phyloP scores from a whole-genome alignment of 2,329 filamentous ascomycete genomes.

The Calonectria ilicicola region DNA sequence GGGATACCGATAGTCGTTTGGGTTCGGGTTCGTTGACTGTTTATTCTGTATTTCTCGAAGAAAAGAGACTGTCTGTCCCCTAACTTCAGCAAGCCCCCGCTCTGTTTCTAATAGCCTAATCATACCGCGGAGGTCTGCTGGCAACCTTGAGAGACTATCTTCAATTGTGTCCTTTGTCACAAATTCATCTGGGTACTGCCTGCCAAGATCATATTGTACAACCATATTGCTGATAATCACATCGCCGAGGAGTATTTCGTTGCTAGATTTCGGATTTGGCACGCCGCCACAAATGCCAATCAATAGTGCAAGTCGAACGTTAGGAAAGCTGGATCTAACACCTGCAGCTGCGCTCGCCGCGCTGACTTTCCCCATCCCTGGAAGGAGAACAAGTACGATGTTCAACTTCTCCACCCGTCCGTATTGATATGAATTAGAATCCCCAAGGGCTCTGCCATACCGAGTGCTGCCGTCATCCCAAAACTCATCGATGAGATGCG shows the following conservation, averaged over 20 bases:
- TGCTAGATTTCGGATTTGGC: slow-evolving; percentile 31
- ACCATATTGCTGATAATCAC: slow-evolving; percentile 46
- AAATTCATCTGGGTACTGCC: slow-evolving; percentile 39
- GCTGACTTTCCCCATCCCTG: slow-evolving; percentile 43
- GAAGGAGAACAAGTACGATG: slow-evolving; percentile 42
- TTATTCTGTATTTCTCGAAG: background rate
- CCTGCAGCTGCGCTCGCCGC: slow-evolving; percentile 42
- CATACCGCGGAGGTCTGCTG: slow-evolving; percentile 42
- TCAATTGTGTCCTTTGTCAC: slow-evolving; percentile 37
- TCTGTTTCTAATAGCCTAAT: slow-evolving; percentile 39
- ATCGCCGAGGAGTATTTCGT: slow-evolving; percentile 46
- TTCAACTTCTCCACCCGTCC: slow-evolving; percentile 40
- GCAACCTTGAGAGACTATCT: slow-evolving; percentile 37
- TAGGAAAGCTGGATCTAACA: slow-evolving; percentile 47
- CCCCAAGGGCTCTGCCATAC: background rate
- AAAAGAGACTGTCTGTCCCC: background rate
- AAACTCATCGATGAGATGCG: background rate
- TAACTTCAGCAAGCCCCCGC: background rate
- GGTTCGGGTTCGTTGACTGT: no score
- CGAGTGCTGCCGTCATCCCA: background rate
- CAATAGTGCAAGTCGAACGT: slow-evolving; percentile 48
- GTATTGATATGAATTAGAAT: slow-evolving; percentile 35
- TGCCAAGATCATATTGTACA: slow-evolving; percentile 46
- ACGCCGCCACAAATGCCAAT: slow-evolving; percentile 55
- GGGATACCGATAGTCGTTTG: slow-evolving; percentile 39